Base-by-base conservation (phyloP, 1,284 basidiomycete genomes). In the Wallemia ichthyophaga region DNA sequence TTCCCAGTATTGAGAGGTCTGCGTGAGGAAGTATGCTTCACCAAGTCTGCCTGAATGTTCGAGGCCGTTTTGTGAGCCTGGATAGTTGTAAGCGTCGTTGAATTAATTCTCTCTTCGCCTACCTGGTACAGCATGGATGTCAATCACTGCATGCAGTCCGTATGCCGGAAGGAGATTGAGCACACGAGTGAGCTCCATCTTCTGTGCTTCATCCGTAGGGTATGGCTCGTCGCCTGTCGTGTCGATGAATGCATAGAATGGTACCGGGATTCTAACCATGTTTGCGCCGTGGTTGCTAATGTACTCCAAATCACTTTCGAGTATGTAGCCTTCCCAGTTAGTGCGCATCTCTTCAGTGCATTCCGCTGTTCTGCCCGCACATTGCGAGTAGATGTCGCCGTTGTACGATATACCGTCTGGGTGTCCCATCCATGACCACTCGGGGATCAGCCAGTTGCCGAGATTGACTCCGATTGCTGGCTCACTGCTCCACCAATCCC, bases 11-110 rank as follows among this genome's bases (percentile, higher is more conserved):
- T 56, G 55, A 24, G 19, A 7, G 9, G 55, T 25, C 15, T 27
- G 55, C 7, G 55, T 56, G 25, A 56, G 55, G 55, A 56, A 56
- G 55, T 56, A 56, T 56, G 55, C 55, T 27, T 26, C 55, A 13
- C 27, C 24, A 7, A 56, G 25, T 23, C 55, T 11, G 25, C 55
- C 27, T 25, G 24, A 27, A n/a, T 25, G 55, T 56, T 27, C 25
- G 25, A 56, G 27, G 9, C 25, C 55, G 15, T 25, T 56, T 27
- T 26, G 55, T 56, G 24, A 56, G 15, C 55, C 25, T 56, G 55
- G 9, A 24, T 2, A 9, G 13, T 56, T 27, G 55, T 56, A 25
- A 56, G 55, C 7, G 3, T 5, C 7, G 25, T 56, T 13, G 9
- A 25, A 26, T n/a, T 25, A 17, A 11, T 25, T 23, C 25, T 25